phyloP scores from a whole-genome alignment of 148 eudicot genomes.

The Talinum fruticosum region DNA sequence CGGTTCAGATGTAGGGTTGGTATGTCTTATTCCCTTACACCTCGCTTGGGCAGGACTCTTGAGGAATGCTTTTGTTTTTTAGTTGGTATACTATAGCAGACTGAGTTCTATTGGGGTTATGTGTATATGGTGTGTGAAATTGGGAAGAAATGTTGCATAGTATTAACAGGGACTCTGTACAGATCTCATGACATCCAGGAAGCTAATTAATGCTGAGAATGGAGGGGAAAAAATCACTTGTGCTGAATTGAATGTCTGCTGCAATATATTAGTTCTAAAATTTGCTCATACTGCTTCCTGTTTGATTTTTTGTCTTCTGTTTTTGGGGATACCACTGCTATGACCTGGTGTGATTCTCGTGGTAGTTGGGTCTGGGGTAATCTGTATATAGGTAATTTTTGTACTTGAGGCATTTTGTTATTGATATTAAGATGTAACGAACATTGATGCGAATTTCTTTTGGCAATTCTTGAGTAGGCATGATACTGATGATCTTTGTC shows the following conservation, averaged over 20 bases:
- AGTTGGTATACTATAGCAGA: no score
- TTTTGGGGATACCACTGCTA: no score
- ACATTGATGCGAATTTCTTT: neutral
- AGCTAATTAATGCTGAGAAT: neutral
- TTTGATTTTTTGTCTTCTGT: neutral
- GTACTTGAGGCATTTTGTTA: no score
- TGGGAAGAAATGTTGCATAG: neutral
- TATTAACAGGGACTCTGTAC: neutral
- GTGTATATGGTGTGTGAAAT: neutral
- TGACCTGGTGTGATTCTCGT: no score
- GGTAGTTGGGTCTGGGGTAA: no score
- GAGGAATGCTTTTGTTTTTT: no score
- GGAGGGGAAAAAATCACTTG: no score
- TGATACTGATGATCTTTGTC: neutral
- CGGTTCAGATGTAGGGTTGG: no score
- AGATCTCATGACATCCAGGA: neutral
- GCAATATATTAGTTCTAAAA: neutral
- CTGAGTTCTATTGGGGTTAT: neutral
- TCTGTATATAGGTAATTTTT: no score
- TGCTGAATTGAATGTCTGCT: neutral
- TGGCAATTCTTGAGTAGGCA: neutral
- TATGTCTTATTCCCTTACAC: no score
- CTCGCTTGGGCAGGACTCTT: no score
- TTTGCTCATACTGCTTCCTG: neutral
- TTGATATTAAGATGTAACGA: no score